These are phyloP conservation scores for Penicillium canescens DNA, from an alignment of 495 filamentous ascomycete genomes.

Conservation along the genomic window DNA sequence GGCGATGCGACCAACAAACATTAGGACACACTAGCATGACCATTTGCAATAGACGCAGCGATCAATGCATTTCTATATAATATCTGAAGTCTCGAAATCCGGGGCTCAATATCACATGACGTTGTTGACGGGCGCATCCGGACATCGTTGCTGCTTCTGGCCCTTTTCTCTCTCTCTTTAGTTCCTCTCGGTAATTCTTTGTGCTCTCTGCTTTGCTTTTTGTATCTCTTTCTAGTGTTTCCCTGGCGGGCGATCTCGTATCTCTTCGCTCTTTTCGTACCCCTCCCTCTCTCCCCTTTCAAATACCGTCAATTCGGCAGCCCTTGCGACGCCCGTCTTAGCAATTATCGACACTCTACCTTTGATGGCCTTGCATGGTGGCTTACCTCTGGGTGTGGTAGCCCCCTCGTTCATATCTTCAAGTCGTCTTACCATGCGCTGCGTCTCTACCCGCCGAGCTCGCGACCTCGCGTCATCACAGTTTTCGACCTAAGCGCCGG, in stretches of 20 bases:
- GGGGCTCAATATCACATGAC: constrained; percentile 29
- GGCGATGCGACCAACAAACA: constrained; percentile 52
- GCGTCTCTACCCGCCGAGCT: constrained; percentile 28
- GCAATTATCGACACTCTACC: constrained; percentile 24
- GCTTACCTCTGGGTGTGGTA: constrained; percentile 32
- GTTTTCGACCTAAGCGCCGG: constrained; percentile 13
- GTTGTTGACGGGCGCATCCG: constrained; percentile 26
- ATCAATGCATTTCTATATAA: background rate
- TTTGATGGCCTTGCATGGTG: constrained; percentile 38
- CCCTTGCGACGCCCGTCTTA: constrained; percentile 25
- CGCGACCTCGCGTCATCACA: constrained; percentile 37
- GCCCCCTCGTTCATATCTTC: constrained; percentile 21
- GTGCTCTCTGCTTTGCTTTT: constrained; percentile 5
- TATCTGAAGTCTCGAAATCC: constrained; percentile 1
- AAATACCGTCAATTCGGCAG: constrained; percentile 13
- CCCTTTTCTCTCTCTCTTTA: constrained; percentile 5
- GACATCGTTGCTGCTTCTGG: constrained; percentile 9
- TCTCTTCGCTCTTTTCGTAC: constrained; percentile 10
- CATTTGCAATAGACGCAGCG: constrained; percentile 10
- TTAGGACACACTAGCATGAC: constrained; percentile 22
- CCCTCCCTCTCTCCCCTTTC: constrained; percentile 21
- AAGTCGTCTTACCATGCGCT: constrained; percentile 39
- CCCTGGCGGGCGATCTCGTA: background rate
- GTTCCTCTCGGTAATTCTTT: constrained; percentile 1
- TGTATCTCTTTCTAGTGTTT: constrained; percentile 3